Base-by-base conservation (phyloP, 495 filamentous ascomycete species). In the Penicillium paxilli region DNA sequence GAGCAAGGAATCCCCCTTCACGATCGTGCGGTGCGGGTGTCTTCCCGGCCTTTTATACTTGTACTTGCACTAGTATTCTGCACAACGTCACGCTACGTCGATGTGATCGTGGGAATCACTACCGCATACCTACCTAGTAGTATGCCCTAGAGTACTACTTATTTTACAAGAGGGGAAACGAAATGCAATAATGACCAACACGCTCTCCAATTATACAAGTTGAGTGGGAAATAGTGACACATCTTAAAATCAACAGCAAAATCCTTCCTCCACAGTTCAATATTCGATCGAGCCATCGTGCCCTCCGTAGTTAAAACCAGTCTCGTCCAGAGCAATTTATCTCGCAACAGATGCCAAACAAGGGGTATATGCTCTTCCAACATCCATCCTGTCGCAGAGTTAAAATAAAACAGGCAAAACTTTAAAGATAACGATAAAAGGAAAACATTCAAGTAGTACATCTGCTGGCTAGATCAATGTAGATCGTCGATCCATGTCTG, bases 121-220 rank as follows among this genome's bases (percentile, higher is more conserved):
- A n/a, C n/a, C n/a, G n/a, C n/a, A n/a, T n/a, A n/a, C n/a, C n/a
- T n/a, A n/a, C n/a, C n/a, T n/a, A n/a, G n/a, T n/a, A n/a, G n/a
- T n/a, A n/a, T n/a, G n/a, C n/a, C n/a, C n/a, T n/a, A n/a, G n/a
- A n/a, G n/a, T n/a, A n/a, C n/a, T n/a, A n/a, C 8, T 11, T 32
- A 32, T 14, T 12, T 12, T 32, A 21, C n/a, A 19, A 5, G 9
- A 16, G n/a, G 17, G 35, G 19, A 46, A 32, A n/a, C 32, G 40
- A 47, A 49, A 67, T 65, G 67, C 62, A 70, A 69, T 67, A 41
- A 71, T 70, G 63, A 72, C 60, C 62, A 49, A 59, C 37, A 47
- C 20, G 38, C 26, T 17, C 47, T 28, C 28, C 50, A 58, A 40
- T 58, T 54, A 52, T 58, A 59, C 48, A 58, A 19, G 38, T 51